Base-by-base conservation (phyloP, 371 early-diverging fungal species). In the Coemansia sp. region DNA sequence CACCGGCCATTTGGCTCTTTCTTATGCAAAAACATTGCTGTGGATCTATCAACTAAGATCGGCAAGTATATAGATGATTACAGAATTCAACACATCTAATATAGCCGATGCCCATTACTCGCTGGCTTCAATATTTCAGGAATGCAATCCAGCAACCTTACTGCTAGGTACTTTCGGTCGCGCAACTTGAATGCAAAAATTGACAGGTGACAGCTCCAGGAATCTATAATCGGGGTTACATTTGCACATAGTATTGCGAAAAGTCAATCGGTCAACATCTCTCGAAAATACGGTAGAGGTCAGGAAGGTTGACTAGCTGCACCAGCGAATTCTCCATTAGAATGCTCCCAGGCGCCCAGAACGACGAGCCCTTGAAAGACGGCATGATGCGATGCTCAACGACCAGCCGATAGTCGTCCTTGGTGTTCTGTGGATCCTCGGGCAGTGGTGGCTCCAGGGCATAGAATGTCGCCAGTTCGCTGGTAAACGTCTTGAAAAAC, bases 281-380 rank as follows among this genome's bases (percentile, higher is more conserved):
- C 74, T 96, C 95, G 84, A 96, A 96, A 26, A 95, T 88, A 43
- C 86, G 89, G 80, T 96, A 96, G 34, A 96, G 79, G 63, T 95
- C 94, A n/a, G 89, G 85, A 57, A 93, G 79, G 68, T 90, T 85
- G 0, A 91, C 92, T 16, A 97, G 66, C 62, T 87, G 88, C 7
- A 88, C 78, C 1, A 93, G 73, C 45, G 76, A 67, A 45, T 81
- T 70, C 20, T 83, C 78, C 20, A 82, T 81, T 8, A 82, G 82
- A 54, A 91, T 62, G 35, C 62, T 52, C 31, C 78, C 69, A 8
- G 91, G 87, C 2, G 92, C 88, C 57, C 81, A 65, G 70, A 89
- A 90, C 39, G 75, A 49, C 69, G 71, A 59, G 60, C 77, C 67
- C 87, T 90, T 64, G 4, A 95, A 76, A 5, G 88, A 84, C 2